Evolutionary conservation across 495 filamentous ascomycete genomes (phyloP).

Genomic region (Xylaria flabelliformis): DNA sequence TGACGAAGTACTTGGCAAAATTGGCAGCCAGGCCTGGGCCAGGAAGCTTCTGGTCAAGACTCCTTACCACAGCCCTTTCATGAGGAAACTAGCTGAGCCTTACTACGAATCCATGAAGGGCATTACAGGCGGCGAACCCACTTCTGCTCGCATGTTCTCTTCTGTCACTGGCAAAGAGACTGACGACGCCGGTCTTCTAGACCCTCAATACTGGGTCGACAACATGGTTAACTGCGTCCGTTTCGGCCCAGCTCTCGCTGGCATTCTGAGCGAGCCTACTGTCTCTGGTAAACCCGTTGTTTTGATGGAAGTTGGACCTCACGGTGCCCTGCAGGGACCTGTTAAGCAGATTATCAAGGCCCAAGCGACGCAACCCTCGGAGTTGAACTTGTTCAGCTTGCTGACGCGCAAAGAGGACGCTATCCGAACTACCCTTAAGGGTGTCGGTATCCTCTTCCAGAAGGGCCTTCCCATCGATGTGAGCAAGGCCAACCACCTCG

Average conservation of each 20-base stretch:
- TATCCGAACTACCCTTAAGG: constrained; percentile 39
- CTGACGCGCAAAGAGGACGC: constrained; percentile 41
- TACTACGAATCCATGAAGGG: constrained; percentile 40
- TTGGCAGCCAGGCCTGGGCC: constrained; percentile 43
- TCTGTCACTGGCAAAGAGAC: constrained; percentile 46
- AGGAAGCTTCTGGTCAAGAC: constrained; percentile 46
- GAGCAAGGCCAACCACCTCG: constrained; percentile 41
- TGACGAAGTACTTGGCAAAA: constrained; percentile 34
- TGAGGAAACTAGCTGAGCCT: constrained; percentile 46
- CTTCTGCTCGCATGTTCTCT: constrained; percentile 47
- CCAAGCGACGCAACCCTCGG: constrained; percentile 20
- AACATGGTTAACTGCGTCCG: constrained; percentile 51
- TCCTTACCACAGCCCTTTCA: constrained; percentile 56
- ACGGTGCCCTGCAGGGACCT: constrained; percentile 59
- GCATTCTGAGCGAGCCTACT: constrained; percentile 28
- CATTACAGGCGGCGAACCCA: constrained; percentile 24
- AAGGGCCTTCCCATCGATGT: constrained; percentile 52
- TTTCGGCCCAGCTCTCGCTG: constrained; percentile 44
- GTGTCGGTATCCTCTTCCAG: constrained; percentile 40
- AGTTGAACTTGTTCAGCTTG: constrained; percentile 31
- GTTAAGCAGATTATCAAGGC: constrained; percentile 52
- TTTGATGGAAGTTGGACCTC: constrained; percentile 64
- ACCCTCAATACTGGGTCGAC: constrained; percentile 48
- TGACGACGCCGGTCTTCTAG: constrained; percentile 34
- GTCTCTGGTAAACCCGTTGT: constrained; percentile 29